A percentile compares a stretch with the other conserved stretches of the same genome.
These are phyloP conservation scores for Holtermanniella nyarrowii DNA, from an alignment of 768 basidiomycete species.

Conservation along the genomic window DNA sequence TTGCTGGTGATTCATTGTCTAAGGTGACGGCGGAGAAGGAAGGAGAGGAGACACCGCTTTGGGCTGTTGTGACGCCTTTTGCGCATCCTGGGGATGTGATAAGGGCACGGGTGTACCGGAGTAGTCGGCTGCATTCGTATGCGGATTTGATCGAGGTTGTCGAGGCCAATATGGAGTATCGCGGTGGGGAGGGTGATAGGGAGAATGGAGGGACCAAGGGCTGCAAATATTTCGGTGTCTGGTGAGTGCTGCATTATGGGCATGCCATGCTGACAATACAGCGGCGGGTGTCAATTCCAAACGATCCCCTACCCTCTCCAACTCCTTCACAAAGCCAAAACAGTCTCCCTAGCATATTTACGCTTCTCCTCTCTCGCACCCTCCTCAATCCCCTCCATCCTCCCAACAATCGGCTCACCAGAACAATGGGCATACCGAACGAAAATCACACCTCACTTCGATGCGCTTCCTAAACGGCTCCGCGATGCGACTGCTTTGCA, in stretches of 20 bases:
- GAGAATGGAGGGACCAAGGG: conserved; percentile 57
- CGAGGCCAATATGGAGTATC: conserved; percentile 23
- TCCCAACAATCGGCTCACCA: conserved; percentile 73
- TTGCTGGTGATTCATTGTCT: conserved; percentile 49
- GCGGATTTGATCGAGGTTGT: conserved; percentile 48
- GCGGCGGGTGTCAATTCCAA: conserved; percentile 84
- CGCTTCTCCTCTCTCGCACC: conserved; percentile 45
- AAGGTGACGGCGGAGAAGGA: conserved; percentile 48
- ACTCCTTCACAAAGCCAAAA: conserved; percentile 59
- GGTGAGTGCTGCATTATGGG: conserved; percentile 42
- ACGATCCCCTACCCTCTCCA: conserved; percentile 78
- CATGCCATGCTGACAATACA: conserved; percentile 6
- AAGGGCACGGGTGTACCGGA: conserved; percentile 59
- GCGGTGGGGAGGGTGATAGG: conserved; percentile 45
- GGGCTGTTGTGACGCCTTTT: conserved; percentile 77
- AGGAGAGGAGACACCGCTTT: conserved; percentile 48
- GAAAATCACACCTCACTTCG: conserved; percentile 95
- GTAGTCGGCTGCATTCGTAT: conserved; percentile 56
- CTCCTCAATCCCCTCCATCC: conserved; percentile 54
- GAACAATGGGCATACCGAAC: conserved; percentile 86
- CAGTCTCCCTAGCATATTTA: conserved; percentile 26
- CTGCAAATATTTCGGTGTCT: conserved; percentile 81
- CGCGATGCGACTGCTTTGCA: conserved; percentile 7
- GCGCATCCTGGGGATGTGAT: conserved; percentile 74
- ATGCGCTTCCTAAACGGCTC: conserved; percentile 47